These are phyloP conservation scores for Pseudoneurospora amorphoporcata DNA, from an alignment of 495 filamentous ascomycete genomes.

Conservation along the genomic window DNA sequence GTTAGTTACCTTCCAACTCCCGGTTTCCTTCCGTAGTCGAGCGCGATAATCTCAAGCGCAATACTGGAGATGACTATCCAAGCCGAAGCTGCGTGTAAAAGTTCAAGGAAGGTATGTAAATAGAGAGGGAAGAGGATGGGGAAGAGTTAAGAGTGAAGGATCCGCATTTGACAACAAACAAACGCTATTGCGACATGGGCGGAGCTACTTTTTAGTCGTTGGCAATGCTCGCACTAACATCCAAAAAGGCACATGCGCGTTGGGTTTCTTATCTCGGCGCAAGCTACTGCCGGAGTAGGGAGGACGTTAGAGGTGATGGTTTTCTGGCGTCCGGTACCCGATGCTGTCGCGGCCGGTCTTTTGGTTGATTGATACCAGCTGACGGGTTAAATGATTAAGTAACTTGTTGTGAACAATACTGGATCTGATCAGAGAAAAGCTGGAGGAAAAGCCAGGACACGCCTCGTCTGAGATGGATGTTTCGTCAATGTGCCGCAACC, in stretches of 20 bases:
- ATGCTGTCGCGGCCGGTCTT: neutral
- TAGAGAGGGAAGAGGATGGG: neutral
- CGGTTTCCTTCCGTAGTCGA: neutral
- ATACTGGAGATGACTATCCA: neutral
- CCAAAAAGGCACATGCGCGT: neutral
- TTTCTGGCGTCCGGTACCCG: neutral
- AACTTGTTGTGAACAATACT: too few relatives aligned
- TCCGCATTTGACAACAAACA: neutral
- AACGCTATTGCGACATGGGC: neutral
- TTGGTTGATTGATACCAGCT: neutral
- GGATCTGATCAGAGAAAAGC: neutral
- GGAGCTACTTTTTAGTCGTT: neutral
- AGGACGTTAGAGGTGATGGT: neutral
- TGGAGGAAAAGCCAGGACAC: neutral
- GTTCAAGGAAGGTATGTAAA: neutral
- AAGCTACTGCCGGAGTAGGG: neutral
- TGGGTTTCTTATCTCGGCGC: neutral
- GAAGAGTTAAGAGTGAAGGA: neutral
- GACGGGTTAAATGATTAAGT: neutral
- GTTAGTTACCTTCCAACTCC: neutral
- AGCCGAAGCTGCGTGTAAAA: neutral
- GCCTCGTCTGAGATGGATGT: neutral
- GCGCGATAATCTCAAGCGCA: neutral
- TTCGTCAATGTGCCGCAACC: neutral
- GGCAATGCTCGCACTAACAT: neutral